Percentiles rank a stretch among this genome's conserved stretches.
phyloP scores from a whole-genome alignment of 306 rosid genomes.

The Lathyrus sativus region DNA sequence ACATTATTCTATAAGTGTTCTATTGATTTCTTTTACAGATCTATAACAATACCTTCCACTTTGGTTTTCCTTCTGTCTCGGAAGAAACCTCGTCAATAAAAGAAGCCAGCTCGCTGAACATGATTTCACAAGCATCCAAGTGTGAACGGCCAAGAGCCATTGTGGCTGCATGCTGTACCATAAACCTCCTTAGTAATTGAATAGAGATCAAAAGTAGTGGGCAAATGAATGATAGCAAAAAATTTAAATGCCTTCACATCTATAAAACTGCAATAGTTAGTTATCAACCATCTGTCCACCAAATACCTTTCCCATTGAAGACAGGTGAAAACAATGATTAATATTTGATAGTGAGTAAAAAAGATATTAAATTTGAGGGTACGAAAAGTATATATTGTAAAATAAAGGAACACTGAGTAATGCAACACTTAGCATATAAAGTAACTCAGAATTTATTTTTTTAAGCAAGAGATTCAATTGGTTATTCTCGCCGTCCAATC shows the following conservation, averaged over 20 bases:
- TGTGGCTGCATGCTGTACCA: slow-evolving; percentile 89
- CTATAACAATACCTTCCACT: slow-evolving; percentile 83
- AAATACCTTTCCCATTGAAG: slow-evolving; percentile 1
- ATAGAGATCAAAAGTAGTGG: slow-evolving; percentile 31
- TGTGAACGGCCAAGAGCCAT: slow-evolving; percentile 99
- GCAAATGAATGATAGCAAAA: slow-evolving; percentile 16
- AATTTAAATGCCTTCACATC: slow-evolving; percentile 29
- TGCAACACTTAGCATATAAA: slow-evolving; percentile 11
- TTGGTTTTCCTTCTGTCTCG: slow-evolving; percentile 91
- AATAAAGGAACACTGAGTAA: slow-evolving; percentile 16
- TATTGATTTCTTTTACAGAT: slow-evolving; percentile 21
- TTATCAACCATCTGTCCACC: slow-evolving; percentile 18
- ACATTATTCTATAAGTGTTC: background rate
- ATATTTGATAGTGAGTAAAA: background rate
- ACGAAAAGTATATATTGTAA: background rate
- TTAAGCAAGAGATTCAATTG: background rate
- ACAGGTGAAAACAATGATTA: slow-evolving; percentile 6
- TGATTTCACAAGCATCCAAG: slow-evolving; percentile 86
- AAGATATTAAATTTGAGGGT: background rate
- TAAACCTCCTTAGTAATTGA: slow-evolving; percentile 39
- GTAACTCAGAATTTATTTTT: slow-evolving; percentile 5
- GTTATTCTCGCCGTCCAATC: slow-evolving; percentile 14
- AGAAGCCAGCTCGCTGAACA: slow-evolving; percentile 89
- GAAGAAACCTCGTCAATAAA: slow-evolving; percentile 86
- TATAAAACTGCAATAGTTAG: slow-evolving; percentile 13